These are phyloP conservation scores for Periconia sp. DNA, from an alignment of 2,329 filamentous ascomycete genomes.

Conservation along the genomic window DNA sequence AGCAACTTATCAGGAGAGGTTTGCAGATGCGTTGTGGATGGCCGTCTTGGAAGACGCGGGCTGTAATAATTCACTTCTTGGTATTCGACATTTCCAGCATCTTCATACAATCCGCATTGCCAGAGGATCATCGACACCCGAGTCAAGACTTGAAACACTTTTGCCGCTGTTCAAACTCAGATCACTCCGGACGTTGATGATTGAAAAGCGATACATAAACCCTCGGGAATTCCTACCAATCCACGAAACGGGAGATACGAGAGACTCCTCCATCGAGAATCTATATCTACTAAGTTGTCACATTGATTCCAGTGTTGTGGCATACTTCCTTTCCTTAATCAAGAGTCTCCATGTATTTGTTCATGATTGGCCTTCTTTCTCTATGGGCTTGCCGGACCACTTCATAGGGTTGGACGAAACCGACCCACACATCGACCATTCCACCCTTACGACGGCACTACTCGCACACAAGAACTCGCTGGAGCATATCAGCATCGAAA, in stretches of 20 bases:
- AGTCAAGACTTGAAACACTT: neutral
- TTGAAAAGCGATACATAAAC: neutral
- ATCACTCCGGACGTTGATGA: neutral
- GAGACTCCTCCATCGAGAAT: conserved; percentile 1
- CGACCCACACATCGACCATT: too few relatives aligned
- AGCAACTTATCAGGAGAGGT: too few relatives aligned
- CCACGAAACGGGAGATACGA: neutral
- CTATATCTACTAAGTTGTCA: conserved; percentile 3
- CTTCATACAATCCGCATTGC: conserved; percentile 2
- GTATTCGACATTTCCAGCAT: conserved; percentile 7
- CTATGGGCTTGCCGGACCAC: too few relatives aligned
- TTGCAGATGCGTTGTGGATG: neutral
- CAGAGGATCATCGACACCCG: neutral
- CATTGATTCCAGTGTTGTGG: conserved; percentile 2
- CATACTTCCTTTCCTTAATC: neutral
- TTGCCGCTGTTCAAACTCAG: conserved; percentile 2
- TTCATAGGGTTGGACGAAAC: too few relatives aligned
- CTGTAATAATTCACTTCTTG: neutral
- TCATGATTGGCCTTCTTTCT: neutral
- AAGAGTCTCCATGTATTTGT: neutral
- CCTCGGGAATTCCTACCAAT: neutral
- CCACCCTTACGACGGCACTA: too few relatives aligned
- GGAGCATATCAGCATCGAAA: too few relatives aligned
- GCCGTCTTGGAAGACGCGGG: conserved; percentile 3
- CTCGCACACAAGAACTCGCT: too few relatives aligned